Percentiles rank a stretch among this genome's conserved stretches.
Evolutionary conservation across 495 filamentous ascomycete species (phyloP).

Genomic region (Neurospora terricola): DNA sequence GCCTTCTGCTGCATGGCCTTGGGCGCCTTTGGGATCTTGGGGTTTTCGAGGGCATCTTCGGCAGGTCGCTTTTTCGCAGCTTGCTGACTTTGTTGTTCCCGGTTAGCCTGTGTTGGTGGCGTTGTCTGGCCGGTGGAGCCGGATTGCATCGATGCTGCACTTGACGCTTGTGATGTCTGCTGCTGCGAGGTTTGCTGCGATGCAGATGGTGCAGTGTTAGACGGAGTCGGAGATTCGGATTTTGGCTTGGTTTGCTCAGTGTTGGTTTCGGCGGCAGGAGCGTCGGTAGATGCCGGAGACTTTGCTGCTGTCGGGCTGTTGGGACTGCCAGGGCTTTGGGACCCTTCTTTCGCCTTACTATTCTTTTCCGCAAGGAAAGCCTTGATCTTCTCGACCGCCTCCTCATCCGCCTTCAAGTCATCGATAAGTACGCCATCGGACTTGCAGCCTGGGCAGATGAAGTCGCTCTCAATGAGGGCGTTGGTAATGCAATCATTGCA

Average conservation of each 20-base stretch:
- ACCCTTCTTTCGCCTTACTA: constrained; percentile 36
- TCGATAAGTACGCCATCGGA: constrained; percentile 87
- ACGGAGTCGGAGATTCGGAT: constrained; percentile 28
- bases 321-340: constrained; percentile 27
- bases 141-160: background rate
- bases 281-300: constrained; percentile 16
- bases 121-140: background rate
- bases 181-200: constrained; percentile 16
- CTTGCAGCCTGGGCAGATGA: constrained; percentile 85
- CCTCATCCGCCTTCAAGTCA: constrained; percentile 74
- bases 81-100: constrained; percentile 11
- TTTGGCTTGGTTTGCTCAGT: constrained; percentile 18
- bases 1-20: constrained; percentile 45
- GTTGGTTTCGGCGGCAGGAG: constrained; percentile 10
- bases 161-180: background rate
- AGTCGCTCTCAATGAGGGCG: constrained; percentile 94
- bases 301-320: constrained; percentile 13
- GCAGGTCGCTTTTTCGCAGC: constrained; percentile 68
- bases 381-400: constrained; percentile 65
- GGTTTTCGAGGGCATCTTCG: constrained; percentile 58
- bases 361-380: constrained; percentile 66
- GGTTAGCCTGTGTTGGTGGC: constrained; percentile 1
- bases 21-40: constrained; percentile 51
- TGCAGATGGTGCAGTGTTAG: constrained; percentile 5
- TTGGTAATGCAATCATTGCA: constrained; percentile 98